Percentiles rank a stretch among this genome's conserved stretches.
These are phyloP conservation scores for Starmerella ratchasimensis DNA, from an alignment of 805 yeast genomes.

Conservation along the genomic window DNA sequence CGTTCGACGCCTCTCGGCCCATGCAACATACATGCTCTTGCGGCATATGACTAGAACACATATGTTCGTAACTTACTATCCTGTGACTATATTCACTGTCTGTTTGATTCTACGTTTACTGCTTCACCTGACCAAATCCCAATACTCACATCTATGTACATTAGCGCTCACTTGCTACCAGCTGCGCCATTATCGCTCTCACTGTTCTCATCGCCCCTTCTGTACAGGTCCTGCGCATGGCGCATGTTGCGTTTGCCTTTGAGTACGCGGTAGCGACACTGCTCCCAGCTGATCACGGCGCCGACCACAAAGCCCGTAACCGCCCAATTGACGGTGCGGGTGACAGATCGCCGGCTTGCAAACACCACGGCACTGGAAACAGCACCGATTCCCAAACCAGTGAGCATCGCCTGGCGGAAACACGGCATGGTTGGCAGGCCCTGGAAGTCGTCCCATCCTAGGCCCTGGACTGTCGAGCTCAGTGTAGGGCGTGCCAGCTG, in stretches of 20 bases:
- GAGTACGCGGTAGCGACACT: conserved; percentile 62
- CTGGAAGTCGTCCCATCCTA: conserved; percentile 24
- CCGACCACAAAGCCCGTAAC: conserved; percentile 69
- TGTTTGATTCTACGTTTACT: no score
- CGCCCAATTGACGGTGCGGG: conserved; percentile 66
- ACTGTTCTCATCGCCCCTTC: conserved; percentile 2
- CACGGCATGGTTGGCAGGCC: conserved; percentile 26
- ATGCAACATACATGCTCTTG: no score
- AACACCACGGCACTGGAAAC: conserved; percentile 24
- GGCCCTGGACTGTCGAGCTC: conserved; percentile 16
- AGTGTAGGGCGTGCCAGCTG: conserved; percentile 15
- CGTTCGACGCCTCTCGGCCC: no score
- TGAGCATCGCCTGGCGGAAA: conserved; percentile 27
- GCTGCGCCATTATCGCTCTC: not conserved
- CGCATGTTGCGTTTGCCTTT: conserved; percentile 53
- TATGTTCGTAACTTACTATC: no score
- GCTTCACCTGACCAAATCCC: not conserved
- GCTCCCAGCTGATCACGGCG: conserved; percentile 81
- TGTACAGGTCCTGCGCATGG: conserved; percentile 39
- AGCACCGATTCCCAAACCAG: conserved; percentile 26
- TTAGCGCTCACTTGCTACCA: not conserved
- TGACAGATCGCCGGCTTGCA: conserved; percentile 17
- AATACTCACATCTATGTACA: not conserved
- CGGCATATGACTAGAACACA: no score
- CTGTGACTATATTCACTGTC: no score